Evolutionary conservation across 352 stramenopile species (phyloP).

Genomic region (Pythium dissimile): DNA sequence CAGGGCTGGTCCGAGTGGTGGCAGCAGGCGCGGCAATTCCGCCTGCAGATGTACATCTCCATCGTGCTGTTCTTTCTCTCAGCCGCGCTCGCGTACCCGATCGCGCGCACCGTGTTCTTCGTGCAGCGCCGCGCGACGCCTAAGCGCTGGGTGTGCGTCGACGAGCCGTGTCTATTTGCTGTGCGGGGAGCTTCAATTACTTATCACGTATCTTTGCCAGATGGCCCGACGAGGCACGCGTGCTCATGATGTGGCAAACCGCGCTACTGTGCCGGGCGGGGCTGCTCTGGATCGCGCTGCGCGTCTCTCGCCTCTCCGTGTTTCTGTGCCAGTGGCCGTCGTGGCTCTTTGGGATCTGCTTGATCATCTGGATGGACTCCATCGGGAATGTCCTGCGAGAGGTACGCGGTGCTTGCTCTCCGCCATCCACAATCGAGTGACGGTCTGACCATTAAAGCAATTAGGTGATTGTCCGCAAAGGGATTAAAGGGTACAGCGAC

Average conservation of each 20-base stretch:
- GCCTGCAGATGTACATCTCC: constrained; percentile 58
- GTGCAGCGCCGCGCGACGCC: constrained; percentile 50
- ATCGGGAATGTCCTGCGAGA: constrained; percentile 54
- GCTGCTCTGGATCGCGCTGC: constrained; percentile 66
- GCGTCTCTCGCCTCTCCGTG: constrained; percentile 53
- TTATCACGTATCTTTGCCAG: no score
- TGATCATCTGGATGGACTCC: constrained; percentile 77
- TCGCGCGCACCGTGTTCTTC: constrained; percentile 68
- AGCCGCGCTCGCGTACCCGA: constrained; percentile 61
- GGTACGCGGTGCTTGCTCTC: constrained; percentile 17
- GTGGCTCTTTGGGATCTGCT: constrained; percentile 66
- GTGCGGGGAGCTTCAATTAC: background rate
- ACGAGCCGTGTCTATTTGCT: background rate
- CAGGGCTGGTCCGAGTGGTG: constrained; percentile 58
- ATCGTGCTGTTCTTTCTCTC: constrained; percentile 80
- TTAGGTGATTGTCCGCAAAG: constrained; percentile 57
- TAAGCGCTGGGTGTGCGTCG: constrained; percentile 50
- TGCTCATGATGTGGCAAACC: constrained; percentile 77
- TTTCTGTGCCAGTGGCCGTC: constrained; percentile 62
- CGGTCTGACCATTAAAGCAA: background rate
- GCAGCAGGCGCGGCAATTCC: constrained; percentile 41
- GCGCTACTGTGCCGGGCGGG: constrained; percentile 56
- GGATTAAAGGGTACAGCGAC: constrained; percentile 55
- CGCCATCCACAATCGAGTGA: background rate
- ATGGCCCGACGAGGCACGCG: constrained; percentile 57